Evolutionary conservation across 192 early-diverging fungal species (phyloP).

Genomic region (Dissophora ornata): DNA sequence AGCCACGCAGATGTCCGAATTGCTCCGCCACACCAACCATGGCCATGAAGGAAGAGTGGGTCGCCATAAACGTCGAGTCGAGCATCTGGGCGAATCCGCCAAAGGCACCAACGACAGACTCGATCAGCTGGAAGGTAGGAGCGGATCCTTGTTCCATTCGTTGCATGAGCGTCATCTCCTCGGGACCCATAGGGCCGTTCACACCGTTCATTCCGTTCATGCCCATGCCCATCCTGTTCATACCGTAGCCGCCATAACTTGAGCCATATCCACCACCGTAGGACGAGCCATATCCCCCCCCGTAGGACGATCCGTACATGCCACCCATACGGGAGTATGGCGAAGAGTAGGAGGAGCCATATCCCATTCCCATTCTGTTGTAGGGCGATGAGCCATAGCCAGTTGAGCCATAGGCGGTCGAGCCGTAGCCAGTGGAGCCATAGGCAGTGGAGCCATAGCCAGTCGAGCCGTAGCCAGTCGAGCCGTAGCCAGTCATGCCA

Average conservation of each 20-base stretch:
- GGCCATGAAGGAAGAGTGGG: slow-evolving; percentile 92
- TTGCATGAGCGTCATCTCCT: slow-evolving; percentile 79
- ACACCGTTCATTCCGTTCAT: slow-evolving; percentile 60
- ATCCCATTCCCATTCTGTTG: slow-evolving; percentile 50
- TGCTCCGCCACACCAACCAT: slow-evolving; percentile 99
- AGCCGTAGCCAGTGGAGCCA: slow-evolving; percentile 44
- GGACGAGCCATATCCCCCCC: no score
- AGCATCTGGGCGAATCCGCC: slow-evolving; percentile 98
- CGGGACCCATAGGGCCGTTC: slow-evolving; percentile 68
- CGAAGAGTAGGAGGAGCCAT: slow-evolving; percentile 49
- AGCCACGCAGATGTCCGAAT: slow-evolving; percentile 88
- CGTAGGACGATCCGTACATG: slow-evolving; percentile 49
- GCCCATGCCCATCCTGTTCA: slow-evolving; percentile 54
- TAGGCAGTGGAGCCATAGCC: slow-evolving; percentile 56
- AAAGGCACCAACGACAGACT: slow-evolving; percentile 95
- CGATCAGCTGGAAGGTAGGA: slow-evolving; percentile 92
- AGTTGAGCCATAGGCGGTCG: slow-evolving; percentile 54
- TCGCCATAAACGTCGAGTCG: slow-evolving; percentile 97
- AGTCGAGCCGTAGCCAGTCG: slow-evolving; percentile 42
- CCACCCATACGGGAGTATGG: slow-evolving; percentile 50
- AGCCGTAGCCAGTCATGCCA: slow-evolving; percentile 53
- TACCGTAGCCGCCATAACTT: slow-evolving; percentile 51
- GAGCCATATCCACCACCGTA: slow-evolving; percentile 63
- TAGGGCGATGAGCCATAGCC: slow-evolving; percentile 58
- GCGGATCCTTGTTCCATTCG: slow-evolving; percentile 91